These are phyloP conservation scores for Melampsora abietis-canadensis DNA, from an alignment of 1,284 basidiomycete genomes.

Conservation along the genomic window DNA sequence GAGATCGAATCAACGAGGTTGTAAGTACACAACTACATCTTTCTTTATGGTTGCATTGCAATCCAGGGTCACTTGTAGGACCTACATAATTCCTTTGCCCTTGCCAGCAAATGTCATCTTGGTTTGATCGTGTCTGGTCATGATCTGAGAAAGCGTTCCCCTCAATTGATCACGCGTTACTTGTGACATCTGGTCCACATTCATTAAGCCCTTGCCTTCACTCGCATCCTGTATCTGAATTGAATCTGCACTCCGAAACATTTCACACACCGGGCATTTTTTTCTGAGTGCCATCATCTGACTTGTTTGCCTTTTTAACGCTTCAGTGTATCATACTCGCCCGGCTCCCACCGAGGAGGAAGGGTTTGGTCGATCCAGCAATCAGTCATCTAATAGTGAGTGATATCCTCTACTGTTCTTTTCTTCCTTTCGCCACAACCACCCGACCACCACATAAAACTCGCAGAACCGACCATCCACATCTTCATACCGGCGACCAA, in stretches of 20 bases:
- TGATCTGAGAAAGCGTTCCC: not conserved
- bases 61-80: too few relatives aligned
- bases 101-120: not conserved
- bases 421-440: not conserved
- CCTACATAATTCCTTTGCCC: not conserved
- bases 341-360: conserved; percentile 4
- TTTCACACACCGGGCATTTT: not conserved
- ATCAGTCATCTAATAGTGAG: not conserved
- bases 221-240: not conserved
- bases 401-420: not conserved
- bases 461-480: not conserved
- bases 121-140: not conserved
- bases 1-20: not conserved
- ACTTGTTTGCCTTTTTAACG: not conserved
- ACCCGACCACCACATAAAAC: not conserved
- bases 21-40: not conserved
- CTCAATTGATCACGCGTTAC: not conserved
- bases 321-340: not conserved
- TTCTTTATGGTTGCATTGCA: too few relatives aligned
- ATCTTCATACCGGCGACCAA: not conserved
- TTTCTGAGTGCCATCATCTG: not conserved
- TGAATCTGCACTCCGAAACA: not conserved
- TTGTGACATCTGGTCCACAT: not conserved
- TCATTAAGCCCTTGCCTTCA: not conserved
- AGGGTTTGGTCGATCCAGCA: conserved; percentile 5